phyloP scores from a whole-genome alignment of 2,329 filamentous ascomycete genomes.

The Aureobasidium lini region DNA sequence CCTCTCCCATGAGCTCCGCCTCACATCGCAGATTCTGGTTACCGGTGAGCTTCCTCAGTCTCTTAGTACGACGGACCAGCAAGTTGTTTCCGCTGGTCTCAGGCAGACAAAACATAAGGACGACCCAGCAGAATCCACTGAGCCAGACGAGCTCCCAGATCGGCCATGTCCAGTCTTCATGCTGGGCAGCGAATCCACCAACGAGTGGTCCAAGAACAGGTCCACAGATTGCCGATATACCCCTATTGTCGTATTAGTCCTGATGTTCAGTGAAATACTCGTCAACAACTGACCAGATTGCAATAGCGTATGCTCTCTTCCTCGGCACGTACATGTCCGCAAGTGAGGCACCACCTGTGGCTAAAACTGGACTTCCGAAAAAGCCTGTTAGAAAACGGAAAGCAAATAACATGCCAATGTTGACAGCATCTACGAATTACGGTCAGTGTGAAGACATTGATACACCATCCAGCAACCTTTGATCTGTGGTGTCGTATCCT shows the following conservation, averaged over 20 bases:
- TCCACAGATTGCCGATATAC: too few relatives aligned
- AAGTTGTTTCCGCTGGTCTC: conserved; percentile 35
- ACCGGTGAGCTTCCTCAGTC: conserved; percentile 34
- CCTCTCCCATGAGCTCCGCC: conserved; percentile 30
- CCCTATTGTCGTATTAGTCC: too few relatives aligned
- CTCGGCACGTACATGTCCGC: conserved; percentile 35
- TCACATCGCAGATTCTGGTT: conserved; percentile 34
- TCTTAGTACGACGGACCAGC: conserved; percentile 32
- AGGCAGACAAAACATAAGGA: conserved; percentile 33
- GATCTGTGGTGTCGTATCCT: neutral
- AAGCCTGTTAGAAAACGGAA: conserved; percentile 48
- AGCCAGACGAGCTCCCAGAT: too few relatives aligned
- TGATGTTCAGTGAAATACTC: too few relatives aligned
- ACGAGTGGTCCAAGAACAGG: too few relatives aligned
- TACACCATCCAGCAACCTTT: too few relatives aligned
- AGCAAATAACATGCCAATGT: conserved; percentile 46
- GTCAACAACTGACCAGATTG: too few relatives aligned
- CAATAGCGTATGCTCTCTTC: conserved; percentile 33
- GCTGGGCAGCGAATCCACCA: too few relatives aligned
- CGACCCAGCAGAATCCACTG: conserved; percentile 16
- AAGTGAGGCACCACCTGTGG: conserved; percentile 39
- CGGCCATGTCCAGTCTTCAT: too few relatives aligned
- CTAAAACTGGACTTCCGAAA: conserved; percentile 38
- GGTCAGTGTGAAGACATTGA: conserved; percentile 16
- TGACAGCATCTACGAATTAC: conserved; percentile 22